Evolutionary conservation across 2,329 filamentous ascomycete species (phyloP).

Genomic region (Phaeosphaeriaceae sp.): DNA sequence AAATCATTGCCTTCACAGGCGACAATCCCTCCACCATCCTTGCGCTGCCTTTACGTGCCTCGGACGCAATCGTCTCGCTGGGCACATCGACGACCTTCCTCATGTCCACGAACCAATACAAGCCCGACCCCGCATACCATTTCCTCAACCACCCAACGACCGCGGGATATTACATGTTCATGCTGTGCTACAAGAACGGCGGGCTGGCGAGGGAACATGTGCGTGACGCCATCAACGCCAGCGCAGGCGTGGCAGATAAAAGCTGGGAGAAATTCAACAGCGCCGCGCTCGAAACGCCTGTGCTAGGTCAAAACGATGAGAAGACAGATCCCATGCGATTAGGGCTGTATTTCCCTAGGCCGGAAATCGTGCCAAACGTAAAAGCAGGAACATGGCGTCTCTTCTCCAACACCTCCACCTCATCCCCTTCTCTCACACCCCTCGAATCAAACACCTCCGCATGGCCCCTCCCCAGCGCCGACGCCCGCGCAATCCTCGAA

Average conservation of each 20-base stretch:
- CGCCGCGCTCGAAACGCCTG: conserved; percentile 70
- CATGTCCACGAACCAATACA: conserved; percentile 93
- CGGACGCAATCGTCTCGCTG: conserved; percentile 92
- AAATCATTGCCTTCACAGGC: conserved; percentile 86
- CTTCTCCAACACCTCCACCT: conserved; percentile 60
- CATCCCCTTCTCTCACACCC: conserved; percentile 54
- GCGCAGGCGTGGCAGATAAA: conserved; percentile 52
- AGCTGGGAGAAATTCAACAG: conserved; percentile 85
- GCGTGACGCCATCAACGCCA: conserved; percentile 76
- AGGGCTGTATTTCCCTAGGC: conserved; percentile 92
- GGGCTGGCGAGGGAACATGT: conserved; percentile 90
- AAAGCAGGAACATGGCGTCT: conserved; percentile 87
- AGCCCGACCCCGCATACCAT: conserved; percentile 88
- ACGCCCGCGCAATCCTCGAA: conserved; percentile 88
- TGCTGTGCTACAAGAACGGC: conserved; percentile 99
- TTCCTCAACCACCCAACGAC: conserved; percentile 98
- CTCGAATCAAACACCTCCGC: conserved; percentile 27
- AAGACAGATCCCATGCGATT: conserved; percentile 72
- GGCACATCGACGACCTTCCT: conserved; percentile 97
- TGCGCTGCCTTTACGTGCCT: conserved; percentile 81
- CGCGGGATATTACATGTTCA: conserved; percentile 95
- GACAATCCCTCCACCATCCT: conserved; percentile 97
- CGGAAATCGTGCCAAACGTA: conserved; percentile 94
- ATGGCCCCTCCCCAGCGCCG: conserved; percentile 66
- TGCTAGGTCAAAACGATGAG: conserved; percentile 65